Percentiles rank a stretch among this genome's conserved stretches.
phyloP scores from a whole-genome alignment of 768 basidiomycete species.

The Ramaria sp. region DNA sequence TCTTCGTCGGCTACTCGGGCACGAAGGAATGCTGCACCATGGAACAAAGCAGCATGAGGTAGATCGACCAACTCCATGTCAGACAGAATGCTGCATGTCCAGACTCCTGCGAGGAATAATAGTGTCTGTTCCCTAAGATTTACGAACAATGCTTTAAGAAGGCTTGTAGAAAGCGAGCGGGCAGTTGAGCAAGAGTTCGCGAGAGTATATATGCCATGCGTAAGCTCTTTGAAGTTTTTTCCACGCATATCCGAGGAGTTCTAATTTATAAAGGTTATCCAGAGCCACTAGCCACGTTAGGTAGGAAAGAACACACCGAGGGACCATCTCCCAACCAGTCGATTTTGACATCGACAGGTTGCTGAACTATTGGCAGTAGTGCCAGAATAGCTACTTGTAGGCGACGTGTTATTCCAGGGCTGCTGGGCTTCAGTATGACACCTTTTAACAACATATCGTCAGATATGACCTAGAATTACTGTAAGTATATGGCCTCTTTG shows the following conservation, averaged over 20 bases:
- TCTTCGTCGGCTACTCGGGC: conserved; percentile 45
- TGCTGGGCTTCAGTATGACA: conserved; percentile 50
- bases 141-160: conserved; percentile 58
- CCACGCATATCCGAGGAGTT: conserved; percentile 17
- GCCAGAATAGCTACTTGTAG: conserved; percentile 50
- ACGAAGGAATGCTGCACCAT: conserved; percentile 71
- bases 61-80: conserved; percentile 17
- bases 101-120: conserved; percentile 71
- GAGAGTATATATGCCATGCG: conserved; percentile 54
- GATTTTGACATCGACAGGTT: conserved; percentile 29
- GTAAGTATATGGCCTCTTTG: neutral
- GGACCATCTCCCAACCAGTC: conserved; percentile 41
- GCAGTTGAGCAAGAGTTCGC: conserved; percentile 46
- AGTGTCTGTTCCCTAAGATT: conserved; percentile 61
- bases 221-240: conserved; percentile 44
- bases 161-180: conserved; percentile 38
- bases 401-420: conserved; percentile 41
- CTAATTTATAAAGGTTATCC: conserved; percentile 7
- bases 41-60: conserved; percentile 52
- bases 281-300: neutral
- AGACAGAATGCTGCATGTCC: conserved; percentile 22
- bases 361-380: conserved; percentile 36
- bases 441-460: conserved; percentile 35
- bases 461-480: conserved; percentile 30
- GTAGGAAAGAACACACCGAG: conserved; percentile 18